These are phyloP conservation scores for Leptographium flavum DNA, from an alignment of 2,329 filamentous ascomycete genomes.

Conservation along the genomic window DNA sequence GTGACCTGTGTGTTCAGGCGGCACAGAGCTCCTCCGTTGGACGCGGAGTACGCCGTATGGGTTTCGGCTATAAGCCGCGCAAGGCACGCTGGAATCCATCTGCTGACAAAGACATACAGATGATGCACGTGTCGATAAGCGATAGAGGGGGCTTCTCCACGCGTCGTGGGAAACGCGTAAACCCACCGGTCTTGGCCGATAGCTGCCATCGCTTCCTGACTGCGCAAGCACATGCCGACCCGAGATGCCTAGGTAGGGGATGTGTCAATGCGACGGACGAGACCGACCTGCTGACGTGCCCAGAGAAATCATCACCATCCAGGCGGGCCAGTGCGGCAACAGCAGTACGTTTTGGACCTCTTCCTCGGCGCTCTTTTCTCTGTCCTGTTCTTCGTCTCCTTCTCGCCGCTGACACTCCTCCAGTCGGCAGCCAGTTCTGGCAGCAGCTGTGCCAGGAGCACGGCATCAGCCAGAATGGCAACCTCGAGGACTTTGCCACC, in stretches of 20 bases:
- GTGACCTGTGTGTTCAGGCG: too few relatives aligned
- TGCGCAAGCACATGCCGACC: neutral
- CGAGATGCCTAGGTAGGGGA: slow-evolving; percentile 21
- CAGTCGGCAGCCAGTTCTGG: slow-evolving; percentile 97
- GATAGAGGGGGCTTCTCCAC: too few relatives aligned
- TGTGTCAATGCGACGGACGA: neutral
- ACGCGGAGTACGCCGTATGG: too few relatives aligned
- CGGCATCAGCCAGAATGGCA: slow-evolving; percentile 93
- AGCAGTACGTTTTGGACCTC: slow-evolving; percentile 72
- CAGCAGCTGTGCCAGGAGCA: slow-evolving; percentile 97
- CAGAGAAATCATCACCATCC: slow-evolving; percentile 98
- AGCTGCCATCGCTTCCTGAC: neutral
- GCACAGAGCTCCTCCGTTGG: too few relatives aligned
- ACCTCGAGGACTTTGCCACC: slow-evolving; percentile 93
- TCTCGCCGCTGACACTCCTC: slow-evolving; percentile 17
- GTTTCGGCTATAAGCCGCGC: too few relatives aligned
- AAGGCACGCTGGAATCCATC: too few relatives aligned
- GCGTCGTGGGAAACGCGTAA: neutral
- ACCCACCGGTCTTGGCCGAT: neutral
- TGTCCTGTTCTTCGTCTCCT: neutral
- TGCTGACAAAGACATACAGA: too few relatives aligned
- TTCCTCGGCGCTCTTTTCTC: neutral
- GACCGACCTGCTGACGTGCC: slow-evolving; percentile 7
- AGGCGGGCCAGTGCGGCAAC: slow-evolving; percentile 98
- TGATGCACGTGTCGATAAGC: too few relatives aligned